A percentile compares a stretch with the other conserved stretches of the same genome.
Conservation (phyloP, 2,329 filamentous ascomycete genomes). For the Arthrobotrys musiformis region DNA sequence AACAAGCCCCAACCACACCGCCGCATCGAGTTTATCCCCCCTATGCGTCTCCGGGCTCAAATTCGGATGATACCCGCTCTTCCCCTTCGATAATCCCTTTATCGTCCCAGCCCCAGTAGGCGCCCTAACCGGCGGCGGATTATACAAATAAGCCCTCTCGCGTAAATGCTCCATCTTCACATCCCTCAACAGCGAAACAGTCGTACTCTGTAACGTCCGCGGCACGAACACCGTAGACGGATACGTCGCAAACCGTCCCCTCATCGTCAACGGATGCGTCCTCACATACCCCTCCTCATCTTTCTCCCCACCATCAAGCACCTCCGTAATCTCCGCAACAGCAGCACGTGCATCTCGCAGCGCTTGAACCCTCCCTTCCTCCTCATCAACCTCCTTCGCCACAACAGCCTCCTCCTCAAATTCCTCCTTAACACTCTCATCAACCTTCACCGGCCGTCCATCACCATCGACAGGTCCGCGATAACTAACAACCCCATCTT, state of each 20-base stretch:
- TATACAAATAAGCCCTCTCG: constrained; percentile 19
- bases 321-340: not conserved
- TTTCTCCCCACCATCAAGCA: not conserved
- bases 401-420: not conserved
- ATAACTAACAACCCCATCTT: constrained; percentile 41
- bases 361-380: not conserved
- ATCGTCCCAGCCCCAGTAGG: not conserved
- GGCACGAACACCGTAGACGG: constrained; percentile 33
- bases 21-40: constrained; percentile 41
- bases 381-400: not conserved
- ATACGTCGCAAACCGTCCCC: constrained; percentile 34
- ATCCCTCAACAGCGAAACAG: constrained; percentile 7
- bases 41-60: constrained; percentile 28
- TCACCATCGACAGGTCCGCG: constrained; percentile 42
- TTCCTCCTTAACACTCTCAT: not conserved
- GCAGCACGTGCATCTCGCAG: constrained; percentile 6
- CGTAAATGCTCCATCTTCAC: constrained; percentile 33
- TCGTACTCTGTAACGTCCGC: constrained; percentile 13
- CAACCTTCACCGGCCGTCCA: constrained; percentile 21
- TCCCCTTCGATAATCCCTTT: not conserved
- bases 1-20: constrained; percentile 41
- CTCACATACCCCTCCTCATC: constrained; percentile 32
- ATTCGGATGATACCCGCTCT: constrained; percentile 43
- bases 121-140: constrained; percentile 23
- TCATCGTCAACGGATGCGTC: constrained; percentile 30